These are phyloP conservation scores for Fusarium temperatum DNA, from an alignment of 2,329 filamentous ascomycete species.

Conservation along the genomic window DNA sequence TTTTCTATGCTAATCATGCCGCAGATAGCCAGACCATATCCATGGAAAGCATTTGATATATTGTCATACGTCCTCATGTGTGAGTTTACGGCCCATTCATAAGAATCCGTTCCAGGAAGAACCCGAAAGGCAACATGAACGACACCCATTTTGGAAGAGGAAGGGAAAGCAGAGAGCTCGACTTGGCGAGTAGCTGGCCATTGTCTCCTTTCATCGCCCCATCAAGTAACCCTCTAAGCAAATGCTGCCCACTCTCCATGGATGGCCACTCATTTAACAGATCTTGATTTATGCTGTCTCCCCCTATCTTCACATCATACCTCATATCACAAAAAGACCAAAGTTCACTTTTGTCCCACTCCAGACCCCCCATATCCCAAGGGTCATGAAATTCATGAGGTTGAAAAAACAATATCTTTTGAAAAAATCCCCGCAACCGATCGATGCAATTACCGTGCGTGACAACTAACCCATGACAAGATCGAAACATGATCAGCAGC, in stretches of 20 bases:
- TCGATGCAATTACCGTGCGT: conserved; percentile 43
- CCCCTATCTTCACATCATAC: conserved; percentile 5
- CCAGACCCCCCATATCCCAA: conserved; percentile 32
- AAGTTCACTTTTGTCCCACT: conserved; percentile 37
- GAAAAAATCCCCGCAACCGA: conserved; percentile 29
- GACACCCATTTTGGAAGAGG: background rate
- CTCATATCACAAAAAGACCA: conserved; percentile 30
- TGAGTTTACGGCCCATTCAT: background rate
- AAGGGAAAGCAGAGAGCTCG: background rate
- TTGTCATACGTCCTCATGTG: background rate
- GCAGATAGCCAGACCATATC: background rate
- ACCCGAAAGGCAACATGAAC: background rate
- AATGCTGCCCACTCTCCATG: background rate
- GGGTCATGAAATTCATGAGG: conserved; percentile 44
- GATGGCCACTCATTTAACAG: background rate
- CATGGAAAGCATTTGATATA: background rate
- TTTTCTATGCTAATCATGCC: background rate
- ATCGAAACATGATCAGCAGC: conserved; percentile 41
- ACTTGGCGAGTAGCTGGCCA: background rate
- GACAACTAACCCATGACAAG: conserved; percentile 43
- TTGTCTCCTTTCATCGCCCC: background rate
- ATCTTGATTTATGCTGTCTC: conserved; percentile 8
- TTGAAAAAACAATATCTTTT: conserved; percentile 20
- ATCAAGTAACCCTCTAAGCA: background rate
- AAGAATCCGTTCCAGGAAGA: too few species aligned